These are phyloP conservation scores for Candida argentea DNA, from an alignment of 805 yeast species.

Conservation along the genomic window DNA sequence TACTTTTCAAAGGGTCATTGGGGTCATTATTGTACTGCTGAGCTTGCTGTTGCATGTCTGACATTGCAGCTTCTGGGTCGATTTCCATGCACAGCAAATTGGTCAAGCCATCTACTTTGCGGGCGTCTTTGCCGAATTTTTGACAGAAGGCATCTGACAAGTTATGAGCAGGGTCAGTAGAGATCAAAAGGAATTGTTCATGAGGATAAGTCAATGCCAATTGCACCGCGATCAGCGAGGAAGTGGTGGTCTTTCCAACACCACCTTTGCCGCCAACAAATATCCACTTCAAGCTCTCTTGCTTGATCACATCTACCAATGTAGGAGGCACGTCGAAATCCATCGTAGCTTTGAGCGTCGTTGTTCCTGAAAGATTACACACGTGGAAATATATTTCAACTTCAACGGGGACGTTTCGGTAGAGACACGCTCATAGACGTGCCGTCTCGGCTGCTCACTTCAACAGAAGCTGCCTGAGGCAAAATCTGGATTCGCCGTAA, in stretches of 20 bases:
- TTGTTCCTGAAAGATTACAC: neutral
- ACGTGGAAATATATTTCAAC: neutral
- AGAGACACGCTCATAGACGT: too few species aligned
- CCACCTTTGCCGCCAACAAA: constrained; percentile 99
- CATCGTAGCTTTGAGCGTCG: constrained; percentile 13
- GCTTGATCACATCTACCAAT: constrained; percentile 50
- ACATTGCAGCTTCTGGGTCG: constrained; percentile 90
- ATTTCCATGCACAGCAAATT: constrained; percentile 97
- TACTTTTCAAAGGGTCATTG: constrained; percentile 53
- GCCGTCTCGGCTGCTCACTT: too few species aligned
- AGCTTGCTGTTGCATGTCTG: constrained; percentile 65
- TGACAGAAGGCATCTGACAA: constrained; percentile 97
- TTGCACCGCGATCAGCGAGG: constrained; percentile 91
- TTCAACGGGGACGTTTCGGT: neutral
- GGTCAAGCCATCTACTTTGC: constrained; percentile 79
- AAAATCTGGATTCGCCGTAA: too few species aligned
- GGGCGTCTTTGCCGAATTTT: constrained; percentile 94
- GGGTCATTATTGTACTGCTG: constrained; percentile 45
- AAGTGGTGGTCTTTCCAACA: constrained; percentile 97
- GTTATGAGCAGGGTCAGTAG: constrained; percentile 98
- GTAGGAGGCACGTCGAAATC: constrained; percentile 66
- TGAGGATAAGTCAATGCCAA: constrained; percentile 73
- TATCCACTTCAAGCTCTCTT: constrained; percentile 80
- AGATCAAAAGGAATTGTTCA: constrained; percentile 78
- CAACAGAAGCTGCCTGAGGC: too few species aligned